These are phyloP conservation scores for Phytopythium sindhum DNA, from an alignment of 352 stramenopile species.

Conservation along the genomic window DNA sequence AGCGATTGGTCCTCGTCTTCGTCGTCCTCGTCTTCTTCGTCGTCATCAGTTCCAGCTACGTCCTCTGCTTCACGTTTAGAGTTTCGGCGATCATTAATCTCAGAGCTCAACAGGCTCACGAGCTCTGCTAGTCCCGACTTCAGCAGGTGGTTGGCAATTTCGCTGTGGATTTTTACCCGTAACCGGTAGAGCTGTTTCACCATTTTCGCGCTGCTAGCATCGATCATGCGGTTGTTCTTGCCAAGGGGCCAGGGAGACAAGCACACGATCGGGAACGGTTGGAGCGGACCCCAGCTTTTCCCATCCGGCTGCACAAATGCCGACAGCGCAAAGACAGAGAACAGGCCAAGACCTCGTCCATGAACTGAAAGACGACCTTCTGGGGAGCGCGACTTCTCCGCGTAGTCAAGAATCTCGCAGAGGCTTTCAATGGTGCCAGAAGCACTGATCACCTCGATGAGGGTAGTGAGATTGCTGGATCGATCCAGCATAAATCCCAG, in stretches of 20 bases:
- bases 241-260: slow-evolving; percentile 12
- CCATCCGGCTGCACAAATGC: slow-evolving; percentile 72
- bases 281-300: slow-evolving; percentile 43
- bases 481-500: slow-evolving; percentile 71
- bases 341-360: slow-evolving; percentile 44
- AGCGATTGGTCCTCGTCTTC: slow-evolving; percentile 68
- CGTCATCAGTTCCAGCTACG: slow-evolving; percentile 15
- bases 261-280: slow-evolving; percentile 57
- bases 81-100: slow-evolving; percentile 33
- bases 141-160: slow-evolving; percentile 59
- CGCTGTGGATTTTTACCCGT: slow-evolving; percentile 64
- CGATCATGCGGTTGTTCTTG: neutral
- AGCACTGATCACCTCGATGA: slow-evolving; percentile 54
- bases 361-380: slow-evolving; percentile 42
- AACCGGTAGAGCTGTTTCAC: slow-evolving; percentile 56
- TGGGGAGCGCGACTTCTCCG: slow-evolving; percentile 39
- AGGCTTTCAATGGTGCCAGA: slow-evolving; percentile 64
- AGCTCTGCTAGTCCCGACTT: slow-evolving; percentile 47
- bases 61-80: slow-evolving; percentile 14
- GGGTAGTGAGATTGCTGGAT: slow-evolving; percentile 42
- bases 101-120: slow-evolving; percentile 39
- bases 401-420: slow-evolving; percentile 51
- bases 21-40: slow-evolving; percentile 32
- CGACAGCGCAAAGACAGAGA: slow-evolving; percentile 61
- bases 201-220: slow-evolving; percentile 5